Base-by-base conservation (phyloP, 495 filamentous ascomycete species). In the Cudoniella acicularis region DNA sequence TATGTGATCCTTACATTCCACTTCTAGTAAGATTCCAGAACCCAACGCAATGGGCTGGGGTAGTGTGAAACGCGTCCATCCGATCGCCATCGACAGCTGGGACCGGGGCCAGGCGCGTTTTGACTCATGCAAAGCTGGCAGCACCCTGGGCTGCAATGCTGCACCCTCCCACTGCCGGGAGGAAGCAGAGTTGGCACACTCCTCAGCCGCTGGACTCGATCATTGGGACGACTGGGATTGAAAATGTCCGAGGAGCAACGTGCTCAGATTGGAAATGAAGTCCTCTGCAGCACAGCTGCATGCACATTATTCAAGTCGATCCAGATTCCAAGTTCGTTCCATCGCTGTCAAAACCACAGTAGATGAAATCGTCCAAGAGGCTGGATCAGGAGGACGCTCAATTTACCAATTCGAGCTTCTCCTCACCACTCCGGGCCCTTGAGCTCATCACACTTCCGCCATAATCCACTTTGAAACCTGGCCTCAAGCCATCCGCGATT, bases 51-150 rank as follows among this genome's bases (percentile, higher is more conserved):
- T 56, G 61, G 56, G 3, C 47, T 40, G 27, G 55, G 49, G 26
- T 23, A 57, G 18, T 40, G 22, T 63, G 60, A 63, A 63, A 63
- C 60, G 45, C 43, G 23, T 10, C 50, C 56, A 55, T 52, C 52
- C 50, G 61, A 59, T 56, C 61, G 50, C 41, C 57, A 52, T 59
- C 56, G 22, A 45, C 56, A 49, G 3, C n/a, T 22, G 17, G 17
- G 52, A 54, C 52, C n/a, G 43, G 52, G 52, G 30, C n/a, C 9
- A 21, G 24, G 42, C 26, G n/a, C n/a, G 11, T 42, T 30, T 62
- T 52, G 59, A 62, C 52, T 63, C 61, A 50, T 63, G 61, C 61
- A 59, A 58, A 59, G 50, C 47, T 59, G 61, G 56, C 54, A 63
- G 10, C 11, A 27, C 30, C 23, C 49, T 47, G 30, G 41, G 26